A percentile compares a stretch with the other conserved stretches of the same genome.
Conservation (phyloP, 2,329 filamentous ascomycete genomes). For the Colletotrichum tamarilloi region DNA sequence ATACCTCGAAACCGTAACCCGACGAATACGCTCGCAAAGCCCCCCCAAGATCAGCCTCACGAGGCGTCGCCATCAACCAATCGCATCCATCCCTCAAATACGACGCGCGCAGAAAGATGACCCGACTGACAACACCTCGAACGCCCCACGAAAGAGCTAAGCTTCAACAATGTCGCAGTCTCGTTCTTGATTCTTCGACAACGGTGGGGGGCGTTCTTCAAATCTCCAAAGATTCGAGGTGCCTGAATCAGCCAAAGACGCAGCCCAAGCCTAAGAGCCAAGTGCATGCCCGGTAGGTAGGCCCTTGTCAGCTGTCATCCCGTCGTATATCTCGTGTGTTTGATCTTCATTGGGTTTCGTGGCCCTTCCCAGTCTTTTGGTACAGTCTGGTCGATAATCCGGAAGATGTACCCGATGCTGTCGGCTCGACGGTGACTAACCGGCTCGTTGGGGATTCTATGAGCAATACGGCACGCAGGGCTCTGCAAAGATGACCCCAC, state of each 20-base stretch:
- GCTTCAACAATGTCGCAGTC: too few species aligned
- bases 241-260: neutral
- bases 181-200: too few species aligned
- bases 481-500: neutral
- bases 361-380: neutral
- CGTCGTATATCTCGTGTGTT: constrained; percentile 9
- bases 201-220: neutral
- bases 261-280: neutral
- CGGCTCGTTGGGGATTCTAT: neutral
- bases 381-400: neutral
- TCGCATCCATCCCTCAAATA: constrained; percentile 24
- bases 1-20: neutral
- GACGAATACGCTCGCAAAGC: constrained; percentile 38
- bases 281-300: neutral
- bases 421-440: too few species aligned
- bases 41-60: constrained; percentile 15
- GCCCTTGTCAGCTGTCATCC: neutral
- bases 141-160: too few species aligned
- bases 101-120: constrained; percentile 19
- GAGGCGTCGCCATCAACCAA: neutral
- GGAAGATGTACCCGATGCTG: neutral
- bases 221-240: neutral
- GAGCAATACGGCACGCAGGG: neutral
- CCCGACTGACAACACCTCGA: constrained; percentile 7
- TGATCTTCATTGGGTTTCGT: neutral